Conservation (phyloP, 2,329 filamentous ascomycete species). For the Xylaria polymorpha region DNA sequence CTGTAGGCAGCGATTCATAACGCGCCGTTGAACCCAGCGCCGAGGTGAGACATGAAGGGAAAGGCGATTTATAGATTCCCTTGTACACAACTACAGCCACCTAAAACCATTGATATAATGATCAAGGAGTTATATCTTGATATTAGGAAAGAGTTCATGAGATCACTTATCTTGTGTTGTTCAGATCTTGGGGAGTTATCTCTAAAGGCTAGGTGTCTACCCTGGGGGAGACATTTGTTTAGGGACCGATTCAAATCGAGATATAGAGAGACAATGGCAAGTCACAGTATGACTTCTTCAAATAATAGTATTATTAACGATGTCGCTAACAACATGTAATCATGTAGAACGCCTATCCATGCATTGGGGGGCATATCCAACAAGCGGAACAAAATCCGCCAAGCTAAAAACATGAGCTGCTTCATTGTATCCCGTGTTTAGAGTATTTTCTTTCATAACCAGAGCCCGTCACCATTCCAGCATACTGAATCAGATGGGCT, state of each 20-base stretch:
- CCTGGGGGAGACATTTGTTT: background rate
- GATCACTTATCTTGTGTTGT: too few species aligned
- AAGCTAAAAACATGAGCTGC: slow-evolving; percentile 13
- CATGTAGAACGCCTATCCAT: slow-evolving; percentile 34
- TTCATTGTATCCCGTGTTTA: background rate
- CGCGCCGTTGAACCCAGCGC: too few species aligned
- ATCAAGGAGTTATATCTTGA: too few species aligned
- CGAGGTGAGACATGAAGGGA: background rate
- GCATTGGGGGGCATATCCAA: slow-evolving; percentile 23
- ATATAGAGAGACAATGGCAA: background rate
- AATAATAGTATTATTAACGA: slow-evolving; percentile 27
- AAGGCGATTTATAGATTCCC: background rate
- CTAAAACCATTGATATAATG: background rate
- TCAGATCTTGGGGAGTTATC: too few species aligned
- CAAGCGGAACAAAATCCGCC: background rate
- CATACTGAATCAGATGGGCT: slow-evolving; percentile 40
- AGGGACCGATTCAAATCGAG: background rate
- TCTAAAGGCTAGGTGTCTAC: too few species aligned
- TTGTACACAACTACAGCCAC: background rate
- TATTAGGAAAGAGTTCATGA: background rate
- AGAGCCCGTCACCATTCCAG: background rate
- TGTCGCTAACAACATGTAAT: slow-evolving; percentile 2
- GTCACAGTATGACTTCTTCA: background rate
- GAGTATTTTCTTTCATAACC: slow-evolving; percentile 18
- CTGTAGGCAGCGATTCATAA: background rate